Evolutionary conservation across 2,329 filamentous ascomycete genomes (phyloP).

Genomic region (Cephalotrichum gorgonifer): DNA sequence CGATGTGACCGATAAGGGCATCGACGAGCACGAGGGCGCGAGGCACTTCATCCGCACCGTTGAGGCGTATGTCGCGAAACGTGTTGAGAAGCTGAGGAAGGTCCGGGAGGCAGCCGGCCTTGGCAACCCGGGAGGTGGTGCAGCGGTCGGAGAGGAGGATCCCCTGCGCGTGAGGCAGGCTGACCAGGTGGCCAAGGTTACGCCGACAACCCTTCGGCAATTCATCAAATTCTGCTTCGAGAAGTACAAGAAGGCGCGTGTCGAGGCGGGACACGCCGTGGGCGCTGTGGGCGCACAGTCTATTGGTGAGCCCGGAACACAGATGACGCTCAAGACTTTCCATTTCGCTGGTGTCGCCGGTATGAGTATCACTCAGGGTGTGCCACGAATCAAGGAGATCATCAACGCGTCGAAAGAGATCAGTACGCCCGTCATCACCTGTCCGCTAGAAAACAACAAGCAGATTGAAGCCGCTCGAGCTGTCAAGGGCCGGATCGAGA

Average conservation of each 20-base stretch:
- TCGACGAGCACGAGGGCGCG: conserved; percentile 74
- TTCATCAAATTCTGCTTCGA: conserved; percentile 77
- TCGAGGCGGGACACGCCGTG: conserved; percentile 91
- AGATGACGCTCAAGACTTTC: conserved; percentile 99
- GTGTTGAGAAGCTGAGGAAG: conserved; percentile 49
- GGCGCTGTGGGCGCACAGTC: conserved; percentile 95
- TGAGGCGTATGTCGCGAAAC: conserved; percentile 55
- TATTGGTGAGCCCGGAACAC: conserved; percentile 94
- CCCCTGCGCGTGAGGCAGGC: conserved; percentile 29
- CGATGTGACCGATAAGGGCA: conserved; percentile 56
- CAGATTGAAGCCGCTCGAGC: conserved; percentile 74
- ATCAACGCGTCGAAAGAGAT: conserved; percentile 96
- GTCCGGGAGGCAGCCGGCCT: conserved; percentile 42
- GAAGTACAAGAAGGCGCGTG: conserved; percentile 84
- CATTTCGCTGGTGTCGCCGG: conserved; percentile 99
- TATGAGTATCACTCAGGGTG: conserved; percentile 99
- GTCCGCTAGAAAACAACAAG: conserved; percentile 66
- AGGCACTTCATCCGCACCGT: conserved; percentile 75
- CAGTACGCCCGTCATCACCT: conserved; percentile 87
- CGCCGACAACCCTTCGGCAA: conserved; percentile 56
- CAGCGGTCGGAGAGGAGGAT: conserved; percentile 16
- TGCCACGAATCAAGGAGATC: conserved; percentile 99
- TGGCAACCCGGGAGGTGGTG: conserved; percentile 18
- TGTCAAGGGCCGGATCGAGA: conserved; percentile 89
- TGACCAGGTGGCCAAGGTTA: conserved; percentile 76